Conservation (phyloP, 495 filamentous ascomycete genomes). For the Hypoxylon intermedium region DNA sequence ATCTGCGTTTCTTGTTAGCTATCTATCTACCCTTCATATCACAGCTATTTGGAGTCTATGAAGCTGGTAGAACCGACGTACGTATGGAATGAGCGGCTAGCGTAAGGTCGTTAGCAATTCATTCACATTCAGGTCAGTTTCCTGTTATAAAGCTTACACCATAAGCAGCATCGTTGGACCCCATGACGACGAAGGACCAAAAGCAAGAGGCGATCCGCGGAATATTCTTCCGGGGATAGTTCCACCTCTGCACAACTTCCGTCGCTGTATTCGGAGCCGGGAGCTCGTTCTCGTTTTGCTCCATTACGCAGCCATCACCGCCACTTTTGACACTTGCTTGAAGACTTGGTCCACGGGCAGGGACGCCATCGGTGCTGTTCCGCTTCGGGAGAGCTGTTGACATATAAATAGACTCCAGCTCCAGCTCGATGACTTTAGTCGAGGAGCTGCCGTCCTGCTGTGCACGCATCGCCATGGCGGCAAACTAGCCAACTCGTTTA, state of each 20-base stretch:
- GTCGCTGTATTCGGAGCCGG: constrained; percentile 12
- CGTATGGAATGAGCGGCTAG: constrained; percentile 65
- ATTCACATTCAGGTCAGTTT: neutral
- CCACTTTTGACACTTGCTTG: constrained; percentile 8
- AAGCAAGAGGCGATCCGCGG: constrained; percentile 70
- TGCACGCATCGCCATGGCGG: constrained; percentile 22
- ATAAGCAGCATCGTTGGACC: constrained; percentile 81
- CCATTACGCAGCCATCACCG: neutral
- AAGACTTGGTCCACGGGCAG: constrained; percentile 1
- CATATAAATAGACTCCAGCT: constrained; percentile 30
- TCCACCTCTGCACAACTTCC: constrained; percentile 66
- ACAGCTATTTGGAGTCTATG: constrained; percentile 31
- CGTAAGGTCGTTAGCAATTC: constrained; percentile 13
- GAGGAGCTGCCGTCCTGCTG: constrained; percentile 33
- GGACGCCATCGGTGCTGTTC: neutral
- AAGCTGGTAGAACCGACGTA: constrained; percentile 45
- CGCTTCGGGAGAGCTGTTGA: constrained; percentile 17
- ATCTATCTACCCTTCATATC: neutral
- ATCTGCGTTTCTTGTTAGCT: constrained; percentile 44
- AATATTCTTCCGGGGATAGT: constrained; percentile 69
- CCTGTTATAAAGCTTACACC: constrained; percentile 61
- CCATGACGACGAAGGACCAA: constrained; percentile 79
- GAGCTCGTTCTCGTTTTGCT: constrained; percentile 21
- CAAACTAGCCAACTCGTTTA: neutral
- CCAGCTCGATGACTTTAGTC: constrained; percentile 38